Conservation (phyloP, 345 rosid genomes). For the Psidium friedrichsthalianum region DNA sequence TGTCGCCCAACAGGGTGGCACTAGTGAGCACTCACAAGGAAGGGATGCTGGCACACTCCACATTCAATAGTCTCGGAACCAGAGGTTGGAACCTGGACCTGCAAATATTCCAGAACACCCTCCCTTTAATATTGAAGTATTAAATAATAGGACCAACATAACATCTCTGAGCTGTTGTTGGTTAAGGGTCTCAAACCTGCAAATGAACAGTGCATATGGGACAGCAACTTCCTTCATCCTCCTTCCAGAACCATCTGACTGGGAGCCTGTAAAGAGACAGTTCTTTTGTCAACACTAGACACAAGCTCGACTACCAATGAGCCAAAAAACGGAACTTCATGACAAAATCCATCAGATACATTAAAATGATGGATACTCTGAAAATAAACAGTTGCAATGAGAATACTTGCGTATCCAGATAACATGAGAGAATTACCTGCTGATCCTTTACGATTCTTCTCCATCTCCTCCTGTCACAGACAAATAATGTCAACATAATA, state of each 20-base stretch:
- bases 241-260: conserved; percentile 58
- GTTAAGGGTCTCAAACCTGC: conserved; percentile 37
- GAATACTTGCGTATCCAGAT: background rate
- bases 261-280: conserved; percentile 36
- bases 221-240: conserved; percentile 98
- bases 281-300: background rate
- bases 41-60: conserved; percentile 95
- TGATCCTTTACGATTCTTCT: conserved; percentile 61
- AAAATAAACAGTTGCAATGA: background rate
- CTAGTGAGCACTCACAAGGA: conserved; percentile 86
- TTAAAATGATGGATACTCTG: background rate
- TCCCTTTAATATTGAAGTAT: background rate
- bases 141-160: background rate
- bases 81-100: conserved; percentile 98
- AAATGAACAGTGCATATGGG: conserved; percentile 97
- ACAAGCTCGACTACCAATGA: background rate
- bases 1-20: background rate
- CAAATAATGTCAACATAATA: background rate
- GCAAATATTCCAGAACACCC: conserved; percentile 2
- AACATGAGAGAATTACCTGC: conserved; percentile 31
- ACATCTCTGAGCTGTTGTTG: background rate
- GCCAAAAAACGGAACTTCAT: background rate
- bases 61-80: conserved; percentile 99
- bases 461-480: conserved; percentile 94
- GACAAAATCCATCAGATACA: background rate